phyloP scores from a whole-genome alignment of 2,329 filamentous ascomycete species.

The Blastomyces gilchristii region DNA sequence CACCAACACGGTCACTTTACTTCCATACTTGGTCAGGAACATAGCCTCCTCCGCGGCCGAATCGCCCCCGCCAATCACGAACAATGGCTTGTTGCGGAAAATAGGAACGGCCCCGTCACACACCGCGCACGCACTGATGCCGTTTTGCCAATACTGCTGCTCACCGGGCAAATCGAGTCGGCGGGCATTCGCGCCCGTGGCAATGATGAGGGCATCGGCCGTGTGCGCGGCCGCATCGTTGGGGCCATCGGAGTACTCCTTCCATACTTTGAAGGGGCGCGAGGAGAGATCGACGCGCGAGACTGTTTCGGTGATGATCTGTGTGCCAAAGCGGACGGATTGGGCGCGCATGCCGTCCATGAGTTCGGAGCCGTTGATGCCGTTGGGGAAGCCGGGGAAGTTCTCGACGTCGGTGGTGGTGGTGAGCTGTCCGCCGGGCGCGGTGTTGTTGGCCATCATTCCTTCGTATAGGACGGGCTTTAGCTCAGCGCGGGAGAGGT shows the following conservation, averaged over 20 bases:
- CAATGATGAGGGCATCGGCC: constrained; percentile 84
- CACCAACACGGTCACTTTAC: constrained; percentile 88
- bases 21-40: constrained; percentile 95
- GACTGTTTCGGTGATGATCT: constrained; percentile 89
- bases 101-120: constrained; percentile 96
- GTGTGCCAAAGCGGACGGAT: constrained; percentile 82
- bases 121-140: constrained; percentile 91
- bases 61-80: constrained; percentile 93
- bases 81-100: constrained; percentile 90
- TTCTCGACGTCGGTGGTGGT: constrained; percentile 99
- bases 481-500: constrained; percentile 86
- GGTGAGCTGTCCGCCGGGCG: constrained; percentile 90
- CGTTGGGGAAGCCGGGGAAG: constrained; percentile 86
- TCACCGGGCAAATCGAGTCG: constrained; percentile 76
- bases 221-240: constrained; percentile 66
- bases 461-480: constrained; percentile 95
- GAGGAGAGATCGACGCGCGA: constrained; percentile 72
- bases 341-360: constrained; percentile 96
- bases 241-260: constrained; percentile 68
- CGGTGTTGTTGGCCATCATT: constrained; percentile 94
- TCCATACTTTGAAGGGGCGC: constrained; percentile 86
- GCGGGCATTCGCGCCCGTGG: constrained; percentile 85
- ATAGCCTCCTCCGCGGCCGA: constrained; percentile 95
- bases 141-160: constrained; percentile 94
- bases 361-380: constrained; percentile 74